phyloP scores from a whole-genome alignment of 2,329 filamentous ascomycete genomes.

The Pestalotiopsis fici region DNA sequence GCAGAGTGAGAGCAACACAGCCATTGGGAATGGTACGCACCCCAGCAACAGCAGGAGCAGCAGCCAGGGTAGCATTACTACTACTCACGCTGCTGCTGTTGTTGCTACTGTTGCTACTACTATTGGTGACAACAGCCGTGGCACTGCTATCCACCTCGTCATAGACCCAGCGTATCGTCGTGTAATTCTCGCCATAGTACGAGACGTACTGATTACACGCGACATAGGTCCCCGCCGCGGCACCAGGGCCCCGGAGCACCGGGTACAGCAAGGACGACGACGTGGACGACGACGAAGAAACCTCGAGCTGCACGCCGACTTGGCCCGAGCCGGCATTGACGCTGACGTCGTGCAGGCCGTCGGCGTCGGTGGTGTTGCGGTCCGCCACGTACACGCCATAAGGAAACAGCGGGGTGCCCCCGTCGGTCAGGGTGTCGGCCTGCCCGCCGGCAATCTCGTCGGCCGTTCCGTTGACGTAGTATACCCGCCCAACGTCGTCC shows the following conservation, averaged over 20 bases:
- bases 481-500: slow-evolving; percentile 29
- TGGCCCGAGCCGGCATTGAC: slow-evolving; percentile 39
- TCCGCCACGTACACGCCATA: slow-evolving; percentile 34
- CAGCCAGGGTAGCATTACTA: not conserved
- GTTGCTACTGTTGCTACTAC: not conserved
- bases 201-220: slow-evolving; percentile 43
- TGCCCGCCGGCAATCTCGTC: slow-evolving; percentile 28
- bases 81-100: too few species aligned
- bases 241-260: slow-evolving; percentile 24
- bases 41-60: not conserved
- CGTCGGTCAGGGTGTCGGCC: slow-evolving; percentile 40
- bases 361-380: slow-evolving; percentile 18
- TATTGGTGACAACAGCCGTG: not conserved
- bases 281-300: slow-evolving; percentile 36
- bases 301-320: slow-evolving; percentile 32
- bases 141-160: slow-evolving; percentile 11
- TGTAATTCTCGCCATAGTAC: slow-evolving; percentile 41
- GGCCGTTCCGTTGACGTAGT: slow-evolving; percentile 52
- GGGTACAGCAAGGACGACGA: too few species aligned
- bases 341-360: slow-evolving; percentile 26
- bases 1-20: slow-evolving; percentile 42
- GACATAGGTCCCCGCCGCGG: slow-evolving; percentile 34
- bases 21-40: slow-evolving; percentile 32
- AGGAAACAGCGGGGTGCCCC: slow-evolving; percentile 38
- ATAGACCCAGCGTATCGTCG: slow-evolving; percentile 39